phyloP scores from a whole-genome alignment of 2,329 filamentous ascomycete genomes.

The Didymella sp. region DNA sequence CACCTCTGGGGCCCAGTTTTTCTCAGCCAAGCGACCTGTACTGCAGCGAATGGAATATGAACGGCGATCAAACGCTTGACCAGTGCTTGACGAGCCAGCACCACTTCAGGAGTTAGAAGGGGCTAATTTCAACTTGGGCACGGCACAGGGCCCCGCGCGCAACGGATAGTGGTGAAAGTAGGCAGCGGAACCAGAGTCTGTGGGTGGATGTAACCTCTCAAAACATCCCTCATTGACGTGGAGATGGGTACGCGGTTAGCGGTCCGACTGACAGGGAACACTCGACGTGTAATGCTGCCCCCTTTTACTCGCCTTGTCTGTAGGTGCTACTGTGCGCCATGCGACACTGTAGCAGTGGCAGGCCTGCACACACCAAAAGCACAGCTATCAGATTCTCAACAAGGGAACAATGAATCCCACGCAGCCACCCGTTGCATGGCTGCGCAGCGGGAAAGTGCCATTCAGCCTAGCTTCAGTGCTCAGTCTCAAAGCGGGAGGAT shows the following conservation, averaged over 20 bases:
- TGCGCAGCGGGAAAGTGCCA: constrained; percentile 9
- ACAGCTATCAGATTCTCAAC: constrained; percentile 1
- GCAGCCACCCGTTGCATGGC: constrained; percentile 26
- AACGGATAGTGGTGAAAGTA: constrained; percentile 27
- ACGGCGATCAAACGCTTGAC: constrained; percentile 51
- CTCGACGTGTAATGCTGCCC: background rate
- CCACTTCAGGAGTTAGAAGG: constrained; percentile 45
- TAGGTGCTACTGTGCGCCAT: constrained; percentile 6
- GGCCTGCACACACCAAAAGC: constrained; percentile 4
- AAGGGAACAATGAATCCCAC: constrained; percentile 17
- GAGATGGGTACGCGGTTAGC: constrained; percentile 27
- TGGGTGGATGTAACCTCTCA: constrained; percentile 2
- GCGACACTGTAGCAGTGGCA: constrained; percentile 3
- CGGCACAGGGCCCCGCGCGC: constrained; percentile 24
- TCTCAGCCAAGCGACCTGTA: constrained; percentile 14
- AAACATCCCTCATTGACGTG: constrained; percentile 30
- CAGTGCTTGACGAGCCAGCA: constrained; percentile 43
- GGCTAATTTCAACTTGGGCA: constrained; percentile 36
- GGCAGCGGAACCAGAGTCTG: constrained; percentile 25
- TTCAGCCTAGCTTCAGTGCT: constrained; percentile 9
- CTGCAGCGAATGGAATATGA: constrained; percentile 39
- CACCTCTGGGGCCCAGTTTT: background rate
- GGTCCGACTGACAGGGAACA: constrained; percentile 24
- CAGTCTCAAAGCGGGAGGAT: constrained; percentile 34
- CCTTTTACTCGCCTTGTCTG: constrained; percentile 8